Evolutionary conservation across 2,329 filamentous ascomycete genomes (phyloP).

Genomic region (Chaetomiaceae sp.): DNA sequence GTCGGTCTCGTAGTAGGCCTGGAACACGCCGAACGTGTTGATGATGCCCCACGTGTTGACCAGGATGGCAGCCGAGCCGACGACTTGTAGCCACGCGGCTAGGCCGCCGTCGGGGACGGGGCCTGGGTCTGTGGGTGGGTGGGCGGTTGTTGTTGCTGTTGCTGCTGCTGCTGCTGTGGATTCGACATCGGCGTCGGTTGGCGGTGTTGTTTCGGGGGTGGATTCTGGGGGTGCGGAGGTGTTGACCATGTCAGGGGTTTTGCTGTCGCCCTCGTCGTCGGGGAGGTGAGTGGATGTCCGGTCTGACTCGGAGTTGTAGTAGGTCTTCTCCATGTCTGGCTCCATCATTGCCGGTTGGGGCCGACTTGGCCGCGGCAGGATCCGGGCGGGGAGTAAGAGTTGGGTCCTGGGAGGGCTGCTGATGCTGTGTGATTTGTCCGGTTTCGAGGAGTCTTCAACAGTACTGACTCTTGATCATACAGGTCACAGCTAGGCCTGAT

Average conservation of each 20-base stretch:
- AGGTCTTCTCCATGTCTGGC: constrained; percentile 6
- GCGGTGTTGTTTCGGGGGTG: neutral
- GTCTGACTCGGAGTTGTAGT: constrained; percentile 16
- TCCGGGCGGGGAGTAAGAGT: neutral
- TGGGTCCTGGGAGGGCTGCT: no score
- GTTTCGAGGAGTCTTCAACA: no score
- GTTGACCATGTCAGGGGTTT: neutral
- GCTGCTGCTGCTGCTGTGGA: no score
- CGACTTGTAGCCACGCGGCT: constrained; percentile 36
- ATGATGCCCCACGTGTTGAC: constrained; percentile 36
- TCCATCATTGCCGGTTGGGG: constrained; percentile 4
- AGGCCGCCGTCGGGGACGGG: constrained; percentile 31
- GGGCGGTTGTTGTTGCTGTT: no score
- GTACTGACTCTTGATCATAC: no score
- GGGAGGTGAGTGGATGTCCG: constrained; percentile 3
- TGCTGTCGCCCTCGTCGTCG: constrained; percentile 4
- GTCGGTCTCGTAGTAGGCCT: constrained; percentile 37
- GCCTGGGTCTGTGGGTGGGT: neutral
- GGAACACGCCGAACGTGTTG: constrained; percentile 42
- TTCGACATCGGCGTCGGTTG: neutral
- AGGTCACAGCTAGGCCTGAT: no score
- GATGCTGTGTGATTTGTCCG: no score
- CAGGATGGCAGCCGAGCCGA: constrained; percentile 33
- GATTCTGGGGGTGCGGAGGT: neutral
- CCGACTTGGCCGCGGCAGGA: neutral